A percentile compares a stretch with the other conserved stretches of the same genome.
Evolutionary conservation across 1,284 basidiomycete genomes (phyloP).

Genomic region (Hemileia vastatrix): DNA sequence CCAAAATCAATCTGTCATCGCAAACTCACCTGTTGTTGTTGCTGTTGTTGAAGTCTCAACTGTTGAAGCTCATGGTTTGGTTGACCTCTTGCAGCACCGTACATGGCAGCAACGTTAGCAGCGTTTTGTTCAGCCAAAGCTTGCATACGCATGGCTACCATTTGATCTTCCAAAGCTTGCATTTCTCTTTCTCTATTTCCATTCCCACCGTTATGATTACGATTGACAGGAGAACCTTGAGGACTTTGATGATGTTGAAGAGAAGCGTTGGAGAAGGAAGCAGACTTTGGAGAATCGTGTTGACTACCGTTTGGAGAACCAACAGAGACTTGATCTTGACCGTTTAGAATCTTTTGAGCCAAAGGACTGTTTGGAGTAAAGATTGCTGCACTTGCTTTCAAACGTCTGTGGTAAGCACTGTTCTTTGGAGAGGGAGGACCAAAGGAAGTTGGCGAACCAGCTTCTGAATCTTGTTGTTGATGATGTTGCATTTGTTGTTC

Average conservation of each 20-base stretch:
- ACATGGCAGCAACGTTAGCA: slow-evolving; percentile 24
- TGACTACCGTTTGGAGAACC: background rate
- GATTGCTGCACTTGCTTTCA: slow-evolving; percentile 28
- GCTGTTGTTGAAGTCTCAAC: slow-evolving; percentile 22
- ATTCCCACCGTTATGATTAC: background rate
- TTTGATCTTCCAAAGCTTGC: slow-evolving; percentile 30
- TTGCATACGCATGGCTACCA: slow-evolving; percentile 33
- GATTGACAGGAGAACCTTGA: background rate
- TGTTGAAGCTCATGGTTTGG: slow-evolving; percentile 32
- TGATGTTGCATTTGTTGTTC: background rate
- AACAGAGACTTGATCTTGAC: background rate
- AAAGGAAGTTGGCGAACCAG: background rate
- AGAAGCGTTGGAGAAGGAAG: too few species aligned
- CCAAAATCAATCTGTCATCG: background rate
- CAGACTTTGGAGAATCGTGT: background rate
- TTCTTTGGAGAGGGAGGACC: background rate
- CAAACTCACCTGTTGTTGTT: slow-evolving; percentile 28
- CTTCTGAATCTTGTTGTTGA: slow-evolving; percentile 1
- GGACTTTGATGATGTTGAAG: background rate
- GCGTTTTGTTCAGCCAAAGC: slow-evolving; percentile 20
- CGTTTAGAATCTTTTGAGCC: background rate
- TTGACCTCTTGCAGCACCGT: slow-evolving; percentile 25
- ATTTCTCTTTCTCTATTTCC: background rate
- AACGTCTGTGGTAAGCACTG: background rate
- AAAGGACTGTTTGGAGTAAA: slow-evolving; percentile 24